Evolutionary conservation across 805 yeast genomes (phyloP).

Genomic region (Priceomyces castillae): DNA sequence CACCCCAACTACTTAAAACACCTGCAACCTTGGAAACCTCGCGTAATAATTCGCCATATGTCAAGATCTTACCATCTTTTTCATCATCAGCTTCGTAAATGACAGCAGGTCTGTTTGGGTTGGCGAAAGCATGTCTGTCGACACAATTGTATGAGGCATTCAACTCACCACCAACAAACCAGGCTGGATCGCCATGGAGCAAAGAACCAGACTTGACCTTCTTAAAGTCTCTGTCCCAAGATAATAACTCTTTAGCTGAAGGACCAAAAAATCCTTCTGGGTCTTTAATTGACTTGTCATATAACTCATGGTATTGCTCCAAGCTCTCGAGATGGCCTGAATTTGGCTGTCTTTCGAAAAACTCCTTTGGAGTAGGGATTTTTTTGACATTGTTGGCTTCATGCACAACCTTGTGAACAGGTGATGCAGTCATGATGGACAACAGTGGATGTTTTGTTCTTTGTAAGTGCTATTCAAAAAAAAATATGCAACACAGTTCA

Average conservation of each 20-base stretch:
- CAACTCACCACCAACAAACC: slow-evolving; percentile 79
- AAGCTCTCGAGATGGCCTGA: slow-evolving; percentile 58
- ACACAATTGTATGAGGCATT: slow-evolving; percentile 81
- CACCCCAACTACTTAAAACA: slow-evolving; percentile 62
- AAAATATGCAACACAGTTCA: neutral
- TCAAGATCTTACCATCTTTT: slow-evolving; percentile 55
- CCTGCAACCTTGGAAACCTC: slow-evolving; percentile 73
- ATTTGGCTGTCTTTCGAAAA: slow-evolving; percentile 58
- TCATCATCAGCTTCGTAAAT: slow-evolving; percentile 83
- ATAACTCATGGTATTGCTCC: slow-evolving; percentile 67
- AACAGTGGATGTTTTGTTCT: neutral
- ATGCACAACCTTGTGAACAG: slow-evolving; percentile 50
- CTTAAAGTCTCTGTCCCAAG: slow-evolving; percentile 79
- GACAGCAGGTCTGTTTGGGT: slow-evolving; percentile 72
- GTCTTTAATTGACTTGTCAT: slow-evolving; percentile 70
- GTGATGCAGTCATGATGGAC: slow-evolving; percentile 22
- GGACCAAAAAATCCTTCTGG: slow-evolving; percentile 82
- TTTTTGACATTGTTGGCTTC: slow-evolving; percentile 54
- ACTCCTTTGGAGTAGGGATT: slow-evolving; percentile 53
- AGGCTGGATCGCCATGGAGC: slow-evolving; percentile 53
- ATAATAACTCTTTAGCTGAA: slow-evolving; percentile 65
- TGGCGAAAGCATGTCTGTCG: slow-evolving; percentile 71
- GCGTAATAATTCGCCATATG: slow-evolving; percentile 68
- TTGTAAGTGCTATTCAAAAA: neutral
- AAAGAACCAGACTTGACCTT: slow-evolving; percentile 64